Evolutionary conservation across 805 yeast genomes (phyloP), one percentile per base, ranked within the genome.

Genomic region (Saturnispora kantuleensis): DNA sequence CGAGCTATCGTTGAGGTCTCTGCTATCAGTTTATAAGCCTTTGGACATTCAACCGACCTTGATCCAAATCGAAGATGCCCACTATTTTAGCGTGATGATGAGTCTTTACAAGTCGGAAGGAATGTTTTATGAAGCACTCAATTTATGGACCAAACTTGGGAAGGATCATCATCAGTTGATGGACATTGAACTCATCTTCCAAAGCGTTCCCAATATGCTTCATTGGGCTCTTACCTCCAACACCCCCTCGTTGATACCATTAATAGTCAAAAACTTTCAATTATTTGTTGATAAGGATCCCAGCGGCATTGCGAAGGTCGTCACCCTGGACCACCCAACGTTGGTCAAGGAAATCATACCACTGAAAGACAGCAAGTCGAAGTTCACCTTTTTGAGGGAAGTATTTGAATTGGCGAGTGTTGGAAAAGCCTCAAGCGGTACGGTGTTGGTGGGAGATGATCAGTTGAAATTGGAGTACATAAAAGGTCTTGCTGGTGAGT

Each of bases 1-100:
- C 52, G 90, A 90, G 57, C 67, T 83, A 38, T 89, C 95, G 10
- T 59, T 88, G 9, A 85, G 81, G 53, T 73, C 87, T 39, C 58
- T 93, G 13, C 57, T 90, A 1, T 76, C 94, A 0, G 68, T 70
- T 1, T 82, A 81, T 56, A 77, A 73, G 42, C 86, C 90, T 0
- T 63, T 71, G 0, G 70, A 77, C 52, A 64, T 74, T 18, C 68
- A 69, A 1, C 62, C 60, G 16, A 58, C 86, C 36, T 58, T 79
- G 8, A 68, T 69, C 13, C 65, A 71, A 39, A 66, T 85, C 42
- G 71, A 71, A 40, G 66, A 71, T 29, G 79, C 78, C 1, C 70
- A 72, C 11, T 84, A 76, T 55, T 70, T 68, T 53, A 68, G 73
- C 34, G 87, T 82, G 0, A 64, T 87, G 38, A 68, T 79, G 46